Evolutionary conservation across 148 eudicot species (phyloP), one percentile per base, ranked within the genome.

Genomic region (Vaccinium macrocarpon): DNA sequence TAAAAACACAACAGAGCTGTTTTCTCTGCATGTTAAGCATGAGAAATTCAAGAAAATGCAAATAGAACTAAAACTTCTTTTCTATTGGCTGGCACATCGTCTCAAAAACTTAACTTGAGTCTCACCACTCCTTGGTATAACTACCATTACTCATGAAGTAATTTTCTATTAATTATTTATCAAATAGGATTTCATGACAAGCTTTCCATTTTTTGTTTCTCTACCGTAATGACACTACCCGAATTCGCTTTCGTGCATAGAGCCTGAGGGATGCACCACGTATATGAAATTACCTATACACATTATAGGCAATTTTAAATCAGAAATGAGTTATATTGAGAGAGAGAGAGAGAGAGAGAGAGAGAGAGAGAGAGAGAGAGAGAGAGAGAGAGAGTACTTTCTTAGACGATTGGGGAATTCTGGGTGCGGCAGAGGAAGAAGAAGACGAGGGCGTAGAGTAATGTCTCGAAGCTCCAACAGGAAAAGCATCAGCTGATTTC

Each of bases 341-440:
- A 42, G 46, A 42, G 46, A 42, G 46, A 42, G 35, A n/a, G n/a
- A n/a, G n/a, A n/a, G n/a, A n/a, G n/a, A n/a, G n/a, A n/a, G 42
- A 38, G 42, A 38, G 42, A 38, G 42, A 38, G 32, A 32, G 32
- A 32, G 32, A 32, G 32, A 35, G 23, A 53, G 50, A 52, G 16
- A 38, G 72, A 81, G 74, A 70, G 29, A 73, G 68, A 84, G 78
- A 29, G 25, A 27, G 53, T 56, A 87, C 89, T 75, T 82, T 86
- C 77, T 61, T 85, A 73, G 88, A 87, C 73, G 86, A 77, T 50
- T 87, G 89, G 48, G 89, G 86, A 82, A 84, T 15, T 78, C 78
- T 84, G 23, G 86, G 74, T 12, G 50, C 50, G 85, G 87, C 79
- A 56, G 83, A 29, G 53, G 89, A 27, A 15, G 87, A 46, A 14